Evolutionary conservation across 306 rosid genomes (phyloP), one percentile per base, ranked within the genome.

Genomic region (Hippophae gyantsensis): DNA sequence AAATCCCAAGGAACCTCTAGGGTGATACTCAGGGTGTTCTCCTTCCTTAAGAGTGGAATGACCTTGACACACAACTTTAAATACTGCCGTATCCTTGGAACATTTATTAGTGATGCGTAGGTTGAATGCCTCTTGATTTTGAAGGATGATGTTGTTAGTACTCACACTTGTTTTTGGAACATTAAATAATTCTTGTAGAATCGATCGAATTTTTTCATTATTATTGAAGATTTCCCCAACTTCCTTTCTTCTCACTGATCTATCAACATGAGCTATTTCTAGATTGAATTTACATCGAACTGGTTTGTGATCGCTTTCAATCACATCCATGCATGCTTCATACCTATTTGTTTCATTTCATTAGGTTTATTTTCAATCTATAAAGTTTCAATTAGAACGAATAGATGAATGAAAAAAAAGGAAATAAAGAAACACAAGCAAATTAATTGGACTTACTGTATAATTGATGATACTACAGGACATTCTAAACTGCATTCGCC

Each of bases 271-370:
- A 62, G 89, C 72, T 73, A 93, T 82, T 59, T 75, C 80, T 47
- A 93, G 67, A 66, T 75, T 62, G 75, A 88, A 82, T 74, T 88
- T 93, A 74, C 99, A 93, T 64, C 97, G 74, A 18, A 93, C 94
- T 10, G 99, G 99, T 71, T 93, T 93, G 82, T 93, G 99, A 77
- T 93, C 97, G 57, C 99, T 93, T 38, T 88, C 99, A 14, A 85
- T 93, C 82, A 93, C 99, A 61, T 93, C 99, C 99, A 88, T 88
- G 85, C 85, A 75, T 46, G 99, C 99, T 46, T 93, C 99, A 27
- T 93, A 93, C 78, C 99, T 93, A 32, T 18, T 18, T 18, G 23
- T 18, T 18, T 18, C 23, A 18, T 18, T 18, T 18, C 23, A 18
- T 32, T 32, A 32, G 38, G 3, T 32, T 32, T 32, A 80, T 67